Percentiles rank a stretch among this genome's conserved stretches.
These are phyloP conservation scores for Tulasnella sp. DNA, from an alignment of 768 basidiomycete species.

Conservation along the genomic window DNA sequence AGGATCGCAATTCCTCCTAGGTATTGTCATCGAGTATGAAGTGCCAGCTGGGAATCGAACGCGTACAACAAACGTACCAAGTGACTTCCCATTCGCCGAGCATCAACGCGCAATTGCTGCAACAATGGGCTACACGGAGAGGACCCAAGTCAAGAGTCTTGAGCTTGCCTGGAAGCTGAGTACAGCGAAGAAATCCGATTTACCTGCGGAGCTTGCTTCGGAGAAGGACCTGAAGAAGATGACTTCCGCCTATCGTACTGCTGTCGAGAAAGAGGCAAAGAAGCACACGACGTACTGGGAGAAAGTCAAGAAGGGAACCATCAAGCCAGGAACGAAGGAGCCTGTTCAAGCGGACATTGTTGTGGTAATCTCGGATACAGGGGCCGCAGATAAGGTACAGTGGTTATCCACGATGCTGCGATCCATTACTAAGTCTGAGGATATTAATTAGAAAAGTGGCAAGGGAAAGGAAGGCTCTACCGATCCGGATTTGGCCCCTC, in stretches of 20 bases:
- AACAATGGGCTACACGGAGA: not conserved
- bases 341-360: not conserved
- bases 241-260: not conserved
- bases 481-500: not conserved
- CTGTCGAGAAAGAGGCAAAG: not conserved
- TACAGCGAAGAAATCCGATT: not conserved
- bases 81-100: not conserved
- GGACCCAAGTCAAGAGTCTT: not conserved
- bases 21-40: not conserved
- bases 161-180: not conserved
- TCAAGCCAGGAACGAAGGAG: not conserved
- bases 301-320: not conserved
- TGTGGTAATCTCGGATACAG: not conserved
- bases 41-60: not conserved
- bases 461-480: not conserved
- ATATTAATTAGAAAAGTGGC: not conserved
- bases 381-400: not conserved
- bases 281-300: not conserved
- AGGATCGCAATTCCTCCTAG: not conserved
- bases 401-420: not conserved
- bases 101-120: not conserved
- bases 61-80: not conserved
- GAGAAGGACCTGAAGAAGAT: not conserved
- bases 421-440: not conserved
- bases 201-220: not conserved